phyloP scores from a whole-genome alignment of 192 early-diverging fungal species.

The Chytriomyces sp. region DNA sequence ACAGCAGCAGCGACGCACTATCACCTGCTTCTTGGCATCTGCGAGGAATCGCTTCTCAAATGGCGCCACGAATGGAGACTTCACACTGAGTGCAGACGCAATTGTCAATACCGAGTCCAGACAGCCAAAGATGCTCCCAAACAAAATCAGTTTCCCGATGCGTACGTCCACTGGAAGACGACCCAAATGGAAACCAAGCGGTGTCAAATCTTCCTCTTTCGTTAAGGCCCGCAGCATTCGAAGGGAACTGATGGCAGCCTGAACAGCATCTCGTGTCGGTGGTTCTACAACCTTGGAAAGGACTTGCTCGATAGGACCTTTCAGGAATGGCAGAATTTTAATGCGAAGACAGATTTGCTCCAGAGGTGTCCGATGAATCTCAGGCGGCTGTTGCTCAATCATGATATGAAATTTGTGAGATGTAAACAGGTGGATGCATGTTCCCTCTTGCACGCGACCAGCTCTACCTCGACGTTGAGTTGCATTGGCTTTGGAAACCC shows the following conservation, averaged over 20 bases:
- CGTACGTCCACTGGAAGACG: constrained; percentile 75
- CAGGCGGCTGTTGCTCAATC: constrained; percentile 67
- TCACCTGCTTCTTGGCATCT: constrained; percentile 38
- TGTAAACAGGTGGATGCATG: constrained; percentile 80
- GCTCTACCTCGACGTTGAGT: constrained; percentile 64
- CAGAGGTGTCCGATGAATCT: constrained; percentile 78
- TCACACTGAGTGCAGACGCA: constrained; percentile 45
- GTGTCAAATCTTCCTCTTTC: constrained; percentile 59
- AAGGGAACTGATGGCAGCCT: constrained; percentile 58
- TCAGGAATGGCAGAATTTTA: constrained; percentile 37
- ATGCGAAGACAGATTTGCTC: constrained; percentile 70
- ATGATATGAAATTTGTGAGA: constrained; percentile 53
- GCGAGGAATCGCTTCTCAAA: constrained; percentile 51
- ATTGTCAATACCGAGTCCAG: constrained; percentile 54
- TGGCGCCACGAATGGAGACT: constrained; percentile 52
- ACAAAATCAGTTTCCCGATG: constrained; percentile 45
- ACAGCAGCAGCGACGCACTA: not conserved
- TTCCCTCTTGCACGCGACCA: constrained; percentile 74
- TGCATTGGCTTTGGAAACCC: constrained; percentile 49
- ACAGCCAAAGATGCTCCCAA: constrained; percentile 52
- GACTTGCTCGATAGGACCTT: constrained; percentile 47
- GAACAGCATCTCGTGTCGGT: constrained; percentile 57
- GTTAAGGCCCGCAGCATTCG: constrained; percentile 33
- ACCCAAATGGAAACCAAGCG: constrained; percentile 72
- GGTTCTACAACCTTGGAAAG: constrained; percentile 58